phyloP scores from a whole-genome alignment of 2,329 filamentous ascomycete species.

The Claviceps capensis region DNA sequence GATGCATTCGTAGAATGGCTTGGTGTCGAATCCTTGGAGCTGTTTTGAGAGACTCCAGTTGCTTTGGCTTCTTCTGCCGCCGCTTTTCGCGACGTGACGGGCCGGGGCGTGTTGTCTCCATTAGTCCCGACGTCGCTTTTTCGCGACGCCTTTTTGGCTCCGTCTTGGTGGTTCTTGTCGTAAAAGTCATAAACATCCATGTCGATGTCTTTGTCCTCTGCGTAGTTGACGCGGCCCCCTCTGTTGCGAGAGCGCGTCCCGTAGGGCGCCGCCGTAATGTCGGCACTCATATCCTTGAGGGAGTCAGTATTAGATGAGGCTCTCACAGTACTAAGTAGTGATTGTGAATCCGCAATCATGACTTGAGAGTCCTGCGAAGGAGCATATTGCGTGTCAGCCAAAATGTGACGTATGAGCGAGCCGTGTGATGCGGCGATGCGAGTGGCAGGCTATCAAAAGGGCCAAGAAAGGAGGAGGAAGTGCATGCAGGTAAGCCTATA shows the following conservation, averaged over 20 bases:
- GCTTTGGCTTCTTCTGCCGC: slow-evolving; percentile 26
- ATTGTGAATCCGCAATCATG: slow-evolving; percentile 20
- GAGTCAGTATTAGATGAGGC: slow-evolving; percentile 34
- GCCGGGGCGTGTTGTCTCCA: slow-evolving; percentile 23
- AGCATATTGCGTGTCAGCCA: slow-evolving; percentile 1
- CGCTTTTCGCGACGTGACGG: slow-evolving; percentile 28
- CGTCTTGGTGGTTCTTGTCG: slow-evolving; percentile 40
- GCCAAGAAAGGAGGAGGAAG: not conserved
- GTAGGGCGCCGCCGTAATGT: slow-evolving; percentile 52
- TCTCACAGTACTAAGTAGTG: slow-evolving; percentile 27
- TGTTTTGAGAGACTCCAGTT: slow-evolving; percentile 18
- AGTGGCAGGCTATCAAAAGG: not conserved
- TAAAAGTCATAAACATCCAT: slow-evolving; percentile 67
- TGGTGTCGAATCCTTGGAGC: slow-evolving; percentile 20
- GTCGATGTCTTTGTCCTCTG: slow-evolving; percentile 83
- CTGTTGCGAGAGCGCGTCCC: slow-evolving; percentile 91
- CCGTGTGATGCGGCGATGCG: not conserved
- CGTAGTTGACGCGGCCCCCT: slow-evolving; percentile 81
- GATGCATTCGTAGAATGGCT: slow-evolving; percentile 10
- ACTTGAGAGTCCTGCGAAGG: slow-evolving; percentile 20
- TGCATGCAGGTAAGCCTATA: slow-evolving; percentile 1
- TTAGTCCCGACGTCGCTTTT: slow-evolving; percentile 25
- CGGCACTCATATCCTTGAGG: slow-evolving; percentile 35
- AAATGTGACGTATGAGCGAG: not conserved
- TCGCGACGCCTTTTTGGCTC: slow-evolving; percentile 40